Evolutionary conservation across 306 rosid genomes (phyloP).

Genomic region (Sophora flavescens): DNA sequence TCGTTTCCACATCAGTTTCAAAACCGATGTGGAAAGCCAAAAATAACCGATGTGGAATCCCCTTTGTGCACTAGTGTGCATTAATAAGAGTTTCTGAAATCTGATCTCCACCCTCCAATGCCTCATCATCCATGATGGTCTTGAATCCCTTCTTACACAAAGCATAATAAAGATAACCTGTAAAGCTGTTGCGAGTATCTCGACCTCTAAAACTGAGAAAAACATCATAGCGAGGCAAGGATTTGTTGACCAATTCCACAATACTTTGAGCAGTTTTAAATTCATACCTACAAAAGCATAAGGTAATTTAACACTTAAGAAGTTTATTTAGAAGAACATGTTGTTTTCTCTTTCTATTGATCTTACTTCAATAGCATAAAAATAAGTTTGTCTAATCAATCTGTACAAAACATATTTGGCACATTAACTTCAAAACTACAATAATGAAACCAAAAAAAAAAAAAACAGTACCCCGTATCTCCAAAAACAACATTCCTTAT

Average conservation of each 20-base stretch:
- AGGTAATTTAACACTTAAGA: too few relatives aligned
- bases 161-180: conserved; percentile 11
- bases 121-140: conserved; percentile 31
- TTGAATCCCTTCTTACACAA: not conserved
- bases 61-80: too few relatives aligned
- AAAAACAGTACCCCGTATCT: too few relatives aligned
- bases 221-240: not conserved
- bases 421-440: not conserved
- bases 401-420: too few relatives aligned
- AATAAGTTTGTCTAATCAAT: too few relatives aligned
- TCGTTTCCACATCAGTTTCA: too few relatives aligned
- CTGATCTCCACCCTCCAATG: conserved; percentile 19
- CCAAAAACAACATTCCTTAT: too few relatives aligned
- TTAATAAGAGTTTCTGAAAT: not conserved
- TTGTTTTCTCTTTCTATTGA: too few relatives aligned
- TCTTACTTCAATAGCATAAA: not conserved
- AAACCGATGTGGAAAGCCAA: too few relatives aligned
- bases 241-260: not conserved
- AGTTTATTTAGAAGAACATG: too few relatives aligned
- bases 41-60: too few relatives aligned
- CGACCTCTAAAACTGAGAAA: conserved; percentile 27
- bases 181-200: conserved; percentile 22
- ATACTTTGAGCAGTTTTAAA: not conserved
- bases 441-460: too few relatives aligned
- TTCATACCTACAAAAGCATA: conserved; percentile 5